Base-by-base conservation (phyloP, 1,284 basidiomycete species). In the Sphaerobolus stellatus region DNA sequence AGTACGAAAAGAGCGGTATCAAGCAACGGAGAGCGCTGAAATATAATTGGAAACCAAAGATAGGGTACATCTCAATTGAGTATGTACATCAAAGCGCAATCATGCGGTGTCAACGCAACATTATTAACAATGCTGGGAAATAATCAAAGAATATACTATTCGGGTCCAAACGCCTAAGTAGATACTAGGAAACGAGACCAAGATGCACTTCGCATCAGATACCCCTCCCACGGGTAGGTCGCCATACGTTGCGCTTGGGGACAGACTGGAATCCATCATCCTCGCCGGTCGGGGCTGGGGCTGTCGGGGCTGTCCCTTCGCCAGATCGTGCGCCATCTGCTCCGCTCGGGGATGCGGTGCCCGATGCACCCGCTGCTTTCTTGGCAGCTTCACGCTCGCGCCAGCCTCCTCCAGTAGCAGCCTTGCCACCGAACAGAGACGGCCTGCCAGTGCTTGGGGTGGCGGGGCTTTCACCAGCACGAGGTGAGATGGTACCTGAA, bases 261-360 rank as follows among this genome's bases (percentile, higher is more conserved):
- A 86, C 83, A 30, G 81, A 76, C 66, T 85, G 81, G 79, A 90
- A 90, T 2, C 88, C 88, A 59, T 90, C 88, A 8, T 81, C 75
- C 34, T 87, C 41, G 34, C 54, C 30, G 44, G 52, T 27, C 13
- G 50, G 40, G 16, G 56, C 56, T 16, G 62, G 71, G 4, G 67
- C 61, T 22, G 72, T 56, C 1, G 69, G 59, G 18, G 71, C 65
- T 13, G 62, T 57, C 24, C 57, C 47, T 29, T 60, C 62, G 46
- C 61, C 57, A 24, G 43, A 58, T 55, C 30, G 58, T 18, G 63
- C 56, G 25, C 61, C 41, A 30, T 61, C 50, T 48, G 54, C 54
- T 24, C 54, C 54, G 27, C 53, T 52, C 1, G 57, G 41, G 24
- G 62, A 33, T 27, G 59, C 58, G 27, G 64, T 61, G 27, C 58